Percentiles rank a stretch among this genome's conserved stretches.
Conservation (phyloP, 345 rosid species). For the Heritiera littoralis region DNA sequence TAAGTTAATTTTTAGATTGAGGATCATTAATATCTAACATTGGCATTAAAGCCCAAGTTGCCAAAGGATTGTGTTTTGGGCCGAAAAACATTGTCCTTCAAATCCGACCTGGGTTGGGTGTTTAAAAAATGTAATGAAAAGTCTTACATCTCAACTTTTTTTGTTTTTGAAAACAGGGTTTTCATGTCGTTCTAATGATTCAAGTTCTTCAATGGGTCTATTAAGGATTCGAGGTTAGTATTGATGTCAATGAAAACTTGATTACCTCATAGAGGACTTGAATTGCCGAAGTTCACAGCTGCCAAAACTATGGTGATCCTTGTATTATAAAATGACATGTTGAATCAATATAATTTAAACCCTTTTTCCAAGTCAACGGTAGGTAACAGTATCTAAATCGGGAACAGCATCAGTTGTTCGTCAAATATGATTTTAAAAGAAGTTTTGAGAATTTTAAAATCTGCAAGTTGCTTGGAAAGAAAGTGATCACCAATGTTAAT, state of each 20-base stretch:
- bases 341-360: background rate
- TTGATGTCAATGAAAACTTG: background rate
- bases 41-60: too few relatives aligned
- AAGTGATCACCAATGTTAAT: background rate
- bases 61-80: too few relatives aligned
- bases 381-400: background rate
- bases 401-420: background rate
- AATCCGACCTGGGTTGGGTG: too few relatives aligned
- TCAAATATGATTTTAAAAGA: background rate
- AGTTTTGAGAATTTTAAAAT: background rate
- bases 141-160: too few relatives aligned
- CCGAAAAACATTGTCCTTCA: too few relatives aligned
- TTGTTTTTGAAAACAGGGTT: too few relatives aligned
- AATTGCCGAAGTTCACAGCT: background rate
- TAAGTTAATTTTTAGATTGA: too few relatives aligned
- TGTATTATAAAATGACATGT: background rate
- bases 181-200: too few relatives aligned
- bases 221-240: too few relatives aligned
- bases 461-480: conserved; percentile 16
- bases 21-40: too few relatives aligned
- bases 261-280: background rate
- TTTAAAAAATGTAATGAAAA: too few relatives aligned
- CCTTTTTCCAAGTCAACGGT: conserved; percentile 1
- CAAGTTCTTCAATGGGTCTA: too few relatives aligned
- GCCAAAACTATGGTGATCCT: background rate